Conservation (phyloP, 176 grass and related monocot genomes). For the Triticum urartu region DNA sequence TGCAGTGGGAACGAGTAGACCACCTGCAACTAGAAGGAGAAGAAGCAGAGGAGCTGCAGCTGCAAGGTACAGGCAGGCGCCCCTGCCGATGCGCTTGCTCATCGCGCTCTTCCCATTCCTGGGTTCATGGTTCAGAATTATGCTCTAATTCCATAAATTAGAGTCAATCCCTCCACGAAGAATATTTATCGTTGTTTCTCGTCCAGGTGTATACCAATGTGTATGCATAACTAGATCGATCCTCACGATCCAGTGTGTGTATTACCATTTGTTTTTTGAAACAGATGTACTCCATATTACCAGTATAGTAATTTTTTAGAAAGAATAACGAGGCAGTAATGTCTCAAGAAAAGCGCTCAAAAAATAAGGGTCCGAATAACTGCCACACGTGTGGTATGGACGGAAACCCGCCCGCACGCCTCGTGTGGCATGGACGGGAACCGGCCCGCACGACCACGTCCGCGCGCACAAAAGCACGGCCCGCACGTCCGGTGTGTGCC, state of each 20-base stretch:
- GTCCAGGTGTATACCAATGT: not conserved
- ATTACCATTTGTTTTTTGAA: not conserved
- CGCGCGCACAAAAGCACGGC: too few species aligned
- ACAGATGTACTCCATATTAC: too few species aligned
- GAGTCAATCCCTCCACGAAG: not conserved
- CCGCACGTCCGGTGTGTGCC: too few species aligned
- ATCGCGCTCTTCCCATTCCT: conserved; percentile 87
- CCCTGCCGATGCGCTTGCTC: conserved; percentile 68
- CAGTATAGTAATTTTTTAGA: not conserved
- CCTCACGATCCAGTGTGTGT: not conserved
- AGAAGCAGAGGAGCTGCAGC: conserved; percentile 23
- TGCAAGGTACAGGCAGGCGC: conserved; percentile 47
- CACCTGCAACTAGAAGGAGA: conserved; percentile 31
- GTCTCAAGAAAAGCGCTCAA: too few species aligned
- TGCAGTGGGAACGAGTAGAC: conserved; percentile 8
- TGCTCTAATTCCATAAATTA: conserved; percentile 38
- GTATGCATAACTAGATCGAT: not conserved
- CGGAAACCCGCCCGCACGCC: too few species aligned
- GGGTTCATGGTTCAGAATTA: conserved; percentile 73
- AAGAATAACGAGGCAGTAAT: not conserved
- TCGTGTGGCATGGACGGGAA: too few species aligned
- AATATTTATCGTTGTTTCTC: not conserved
- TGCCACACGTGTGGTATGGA: too few species aligned
- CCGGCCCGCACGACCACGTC: too few species aligned
- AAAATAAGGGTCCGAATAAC: too few species aligned